Evolutionary conservation across 192 early-diverging fungal genomes (phyloP).

Genomic region (Podila horticola): DNA sequence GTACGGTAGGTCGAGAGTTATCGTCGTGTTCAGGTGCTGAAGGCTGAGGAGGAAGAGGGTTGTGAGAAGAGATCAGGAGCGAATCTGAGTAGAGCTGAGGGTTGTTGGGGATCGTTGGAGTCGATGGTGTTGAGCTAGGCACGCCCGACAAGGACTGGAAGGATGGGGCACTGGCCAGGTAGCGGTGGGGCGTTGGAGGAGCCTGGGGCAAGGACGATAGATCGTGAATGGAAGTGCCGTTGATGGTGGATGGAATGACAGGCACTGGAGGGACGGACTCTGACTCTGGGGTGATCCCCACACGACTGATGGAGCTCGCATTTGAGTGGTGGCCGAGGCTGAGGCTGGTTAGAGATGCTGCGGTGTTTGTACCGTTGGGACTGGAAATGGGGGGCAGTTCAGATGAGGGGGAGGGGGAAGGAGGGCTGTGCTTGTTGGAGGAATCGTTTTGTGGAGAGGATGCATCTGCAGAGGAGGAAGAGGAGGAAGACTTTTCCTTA

Average conservation of each 20-base stretch:
- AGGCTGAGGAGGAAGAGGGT: not conserved
- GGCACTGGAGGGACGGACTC: constrained; percentile 10
- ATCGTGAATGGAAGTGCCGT: constrained; percentile 21
- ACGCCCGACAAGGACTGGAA: not conserved
- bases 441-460: not conserved
- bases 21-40: not conserved
- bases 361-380: not conserved
- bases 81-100: constrained; percentile 23
- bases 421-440: not conserved
- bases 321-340: constrained; percentile 23
- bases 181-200: not conserved
- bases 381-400: not conserved
- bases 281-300: not conserved
- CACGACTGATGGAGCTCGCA: constrained; percentile 26
- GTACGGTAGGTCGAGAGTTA: constrained; percentile 25
- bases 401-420: constrained; percentile 9
- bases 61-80: constrained; percentile 13
- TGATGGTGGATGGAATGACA: not conserved
- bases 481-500: constrained; percentile 5
- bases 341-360: not conserved
- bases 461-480: not conserved
- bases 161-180: not conserved
- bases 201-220: constrained; percentile 16
- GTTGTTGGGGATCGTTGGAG: not conserved
- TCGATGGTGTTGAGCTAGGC: not conserved